These are phyloP conservation scores for Allodekkera sacchari DNA, from an alignment of 805 yeast genomes.

Conservation along the genomic window DNA sequence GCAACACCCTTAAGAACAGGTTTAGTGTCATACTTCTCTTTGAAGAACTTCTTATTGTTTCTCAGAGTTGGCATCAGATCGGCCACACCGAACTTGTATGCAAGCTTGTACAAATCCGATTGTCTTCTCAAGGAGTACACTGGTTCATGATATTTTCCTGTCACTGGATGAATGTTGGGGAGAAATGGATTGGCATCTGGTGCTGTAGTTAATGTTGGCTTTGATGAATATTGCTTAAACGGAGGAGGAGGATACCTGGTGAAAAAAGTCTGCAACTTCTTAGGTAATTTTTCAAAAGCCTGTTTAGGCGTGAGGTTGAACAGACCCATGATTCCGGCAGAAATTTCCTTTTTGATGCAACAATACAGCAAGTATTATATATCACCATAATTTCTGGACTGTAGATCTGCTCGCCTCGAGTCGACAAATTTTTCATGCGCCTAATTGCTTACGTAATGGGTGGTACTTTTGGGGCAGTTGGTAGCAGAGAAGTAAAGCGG, in stretches of 20 bases:
- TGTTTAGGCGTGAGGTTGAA: constrained; percentile 23
- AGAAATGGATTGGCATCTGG: constrained; percentile 78
- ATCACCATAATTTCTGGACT: too few species aligned
- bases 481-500: too few species aligned
- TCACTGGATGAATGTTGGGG: constrained; percentile 76
- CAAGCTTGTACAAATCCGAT: constrained; percentile 75
- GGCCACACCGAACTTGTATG: constrained; percentile 70
- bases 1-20: constrained; percentile 69
- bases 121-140: constrained; percentile 74
- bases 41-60: constrained; percentile 59
- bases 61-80: constrained; percentile 66
- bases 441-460: too few species aligned
- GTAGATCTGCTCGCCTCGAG: too few species aligned
- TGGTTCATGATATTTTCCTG: constrained; percentile 71
- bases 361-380: constrained; percentile 1
- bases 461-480: too few species aligned
- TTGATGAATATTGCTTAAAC: constrained; percentile 53
- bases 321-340: constrained; percentile 12
- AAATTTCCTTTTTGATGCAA: background rate
- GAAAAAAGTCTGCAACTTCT: constrained; percentile 63
- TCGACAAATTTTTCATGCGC: too few species aligned
- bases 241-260: constrained; percentile 79
- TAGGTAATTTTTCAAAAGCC: constrained; percentile 49
- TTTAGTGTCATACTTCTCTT: constrained; percentile 65
- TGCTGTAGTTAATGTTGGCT: constrained; percentile 59